A percentile compares a stretch with the other conserved stretches of the same genome.
phyloP scores from a whole-genome alignment of 106 monocot species.

The Allium sativum region DNA sequence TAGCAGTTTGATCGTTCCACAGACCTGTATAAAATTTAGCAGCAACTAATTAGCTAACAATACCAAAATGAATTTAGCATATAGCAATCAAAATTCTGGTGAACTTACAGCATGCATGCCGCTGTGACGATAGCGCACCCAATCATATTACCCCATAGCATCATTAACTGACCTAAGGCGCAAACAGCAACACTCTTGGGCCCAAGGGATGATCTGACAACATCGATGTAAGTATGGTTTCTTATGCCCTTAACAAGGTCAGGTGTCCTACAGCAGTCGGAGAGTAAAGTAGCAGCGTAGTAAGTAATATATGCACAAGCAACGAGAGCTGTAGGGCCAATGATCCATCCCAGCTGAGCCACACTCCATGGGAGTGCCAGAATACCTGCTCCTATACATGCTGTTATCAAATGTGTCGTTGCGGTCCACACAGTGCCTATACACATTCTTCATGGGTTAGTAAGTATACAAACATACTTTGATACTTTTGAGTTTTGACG shows the following conservation, averaged over 20 bases:
- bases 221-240: constrained; percentile 78
- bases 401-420: constrained; percentile 56
- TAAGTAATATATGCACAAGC: constrained; percentile 48
- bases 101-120: constrained; percentile 51
- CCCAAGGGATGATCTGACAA: constrained; percentile 47
- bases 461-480: too few relatives aligned
- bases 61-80: too few relatives aligned
- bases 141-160: constrained; percentile 67
- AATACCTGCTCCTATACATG: constrained; percentile 59
- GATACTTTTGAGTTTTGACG: too few relatives aligned
- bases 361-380: constrained; percentile 78
- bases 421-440: constrained; percentile 65
- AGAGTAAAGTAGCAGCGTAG: constrained; percentile 49
- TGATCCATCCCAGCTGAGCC: constrained; percentile 74
- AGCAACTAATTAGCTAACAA: too few relatives aligned
- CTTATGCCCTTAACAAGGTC: constrained; percentile 55
- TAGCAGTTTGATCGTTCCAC: constrained; percentile 23
- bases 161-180: constrained; percentile 35
- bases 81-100: too few relatives aligned
- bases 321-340: constrained; percentile 45
- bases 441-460: too few relatives aligned
- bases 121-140: constrained; percentile 53
- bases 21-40: constrained; percentile 6
- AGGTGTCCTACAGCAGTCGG: constrained; percentile 43
- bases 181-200: constrained; percentile 44